These are phyloP conservation scores for Papiliotrema terrestris DNA, from an alignment of 1,284 basidiomycete species.

Conservation along the genomic window DNA sequence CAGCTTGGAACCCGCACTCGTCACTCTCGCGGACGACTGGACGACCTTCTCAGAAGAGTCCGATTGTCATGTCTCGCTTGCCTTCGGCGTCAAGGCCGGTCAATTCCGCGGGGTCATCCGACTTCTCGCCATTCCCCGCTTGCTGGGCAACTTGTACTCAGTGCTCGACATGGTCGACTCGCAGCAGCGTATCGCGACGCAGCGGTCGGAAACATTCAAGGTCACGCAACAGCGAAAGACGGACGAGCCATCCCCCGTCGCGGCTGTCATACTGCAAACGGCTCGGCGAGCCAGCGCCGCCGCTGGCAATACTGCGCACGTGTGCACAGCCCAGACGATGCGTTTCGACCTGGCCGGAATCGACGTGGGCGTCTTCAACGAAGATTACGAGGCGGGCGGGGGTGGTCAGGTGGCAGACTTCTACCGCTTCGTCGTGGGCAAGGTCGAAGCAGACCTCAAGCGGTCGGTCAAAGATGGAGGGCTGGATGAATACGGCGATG, in stretches of 20 bases:
- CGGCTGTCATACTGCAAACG: conserved; percentile 73
- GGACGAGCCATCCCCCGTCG: conserved; percentile 64
- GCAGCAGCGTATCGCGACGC: conserved; percentile 52
- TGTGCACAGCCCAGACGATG: conserved; percentile 41
- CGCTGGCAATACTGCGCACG: conserved; percentile 51
- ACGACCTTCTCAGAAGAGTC: conserved; percentile 54
- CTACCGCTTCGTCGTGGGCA: conserved; percentile 40
- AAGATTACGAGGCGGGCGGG: conserved; percentile 25
- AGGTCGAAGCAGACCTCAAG: conserved; percentile 35
- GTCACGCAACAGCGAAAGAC: conserved; percentile 61
- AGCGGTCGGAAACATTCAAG: conserved; percentile 64
- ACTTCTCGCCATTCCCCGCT: conserved; percentile 52
- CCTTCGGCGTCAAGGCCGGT: conserved; percentile 70
- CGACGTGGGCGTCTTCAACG: conserved; percentile 41
- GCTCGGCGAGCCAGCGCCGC: conserved; percentile 56
- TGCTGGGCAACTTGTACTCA: conserved; percentile 40
- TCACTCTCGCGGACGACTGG: conserved; percentile 82
- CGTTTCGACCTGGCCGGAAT: conserved; percentile 39
- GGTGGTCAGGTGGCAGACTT: conserved; percentile 28
- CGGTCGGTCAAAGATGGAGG: conserved; percentile 12
- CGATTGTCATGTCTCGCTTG: conserved; percentile 63
- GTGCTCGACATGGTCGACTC: conserved; percentile 59
- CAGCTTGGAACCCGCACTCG: conserved; percentile 72
- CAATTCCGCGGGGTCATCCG: conserved; percentile 68
- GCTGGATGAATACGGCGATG: too few relatives aligned